Percentiles rank a stretch among this genome's conserved stretches.
These are phyloP conservation scores for Lophium mytilinum DNA, from an alignment of 495 filamentous ascomycete species.

Conservation along the genomic window DNA sequence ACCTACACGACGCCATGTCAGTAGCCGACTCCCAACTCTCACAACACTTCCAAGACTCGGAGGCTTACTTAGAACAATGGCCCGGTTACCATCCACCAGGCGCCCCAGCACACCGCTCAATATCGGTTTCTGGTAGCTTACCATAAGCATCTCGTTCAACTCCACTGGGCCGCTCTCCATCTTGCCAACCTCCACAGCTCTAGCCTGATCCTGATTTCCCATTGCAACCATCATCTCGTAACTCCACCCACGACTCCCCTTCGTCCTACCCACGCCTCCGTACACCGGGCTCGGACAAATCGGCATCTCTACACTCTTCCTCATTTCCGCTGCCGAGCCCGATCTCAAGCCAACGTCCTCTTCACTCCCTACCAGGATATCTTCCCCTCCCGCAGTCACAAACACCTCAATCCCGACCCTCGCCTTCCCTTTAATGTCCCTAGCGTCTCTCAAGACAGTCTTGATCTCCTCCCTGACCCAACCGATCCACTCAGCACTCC, in stretches of 20 bases:
- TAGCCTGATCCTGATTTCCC: background rate
- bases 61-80: conserved; percentile 7
- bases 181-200: background rate
- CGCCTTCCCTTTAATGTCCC: background rate
- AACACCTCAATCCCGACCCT: background rate
- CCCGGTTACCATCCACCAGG: conserved; percentile 1
- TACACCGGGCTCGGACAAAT: background rate
- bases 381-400: background rate
- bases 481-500: no score
- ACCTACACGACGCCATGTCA: background rate
- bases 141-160: background rate
- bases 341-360: no score
- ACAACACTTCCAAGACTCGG: background rate
- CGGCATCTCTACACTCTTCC: background rate
- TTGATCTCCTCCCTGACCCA: no score
- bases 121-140: conserved; percentile 5
- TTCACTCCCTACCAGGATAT: no score
- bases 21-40: background rate
- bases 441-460: background rate
- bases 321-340: no score
- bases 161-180: background rate
- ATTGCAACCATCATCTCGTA: background rate
- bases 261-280: background rate
- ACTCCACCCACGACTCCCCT: background rate
- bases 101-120: conserved; percentile 3